These are phyloP conservation scores for Trichoderma lentiforme DNA, from an alignment of 2,329 filamentous ascomycete genomes.

Conservation along the genomic window DNA sequence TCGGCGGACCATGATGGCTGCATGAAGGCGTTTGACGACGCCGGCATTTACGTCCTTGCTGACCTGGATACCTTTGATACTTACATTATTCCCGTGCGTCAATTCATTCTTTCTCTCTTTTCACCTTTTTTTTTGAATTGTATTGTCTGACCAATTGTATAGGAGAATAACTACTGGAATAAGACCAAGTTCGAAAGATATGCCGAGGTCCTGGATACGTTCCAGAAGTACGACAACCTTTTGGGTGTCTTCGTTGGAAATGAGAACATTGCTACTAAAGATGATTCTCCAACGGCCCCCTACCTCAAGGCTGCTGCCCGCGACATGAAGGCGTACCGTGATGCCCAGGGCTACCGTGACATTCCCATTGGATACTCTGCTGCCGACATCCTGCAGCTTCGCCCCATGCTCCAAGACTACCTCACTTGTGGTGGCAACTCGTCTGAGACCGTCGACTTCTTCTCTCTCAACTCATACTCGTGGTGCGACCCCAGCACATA, in stretches of 20 bases:
- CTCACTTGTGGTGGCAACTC: slow-evolving; percentile 71
- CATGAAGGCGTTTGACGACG: slow-evolving; percentile 75
- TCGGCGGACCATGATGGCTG: slow-evolving; percentile 69
- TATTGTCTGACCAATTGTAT: not conserved
- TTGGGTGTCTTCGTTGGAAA: slow-evolving; percentile 87
- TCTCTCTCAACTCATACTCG: slow-evolving; percentile 80
- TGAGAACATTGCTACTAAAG: slow-evolving; percentile 68
- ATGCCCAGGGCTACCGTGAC: slow-evolving; percentile 70
- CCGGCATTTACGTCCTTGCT: slow-evolving; percentile 79
- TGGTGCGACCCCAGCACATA: slow-evolving; percentile 66
- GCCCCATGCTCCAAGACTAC: slow-evolving; percentile 64
- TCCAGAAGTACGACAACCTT: slow-evolving; percentile 73
- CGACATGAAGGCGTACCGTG: slow-evolving; percentile 79
- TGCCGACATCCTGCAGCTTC: slow-evolving; percentile 71
- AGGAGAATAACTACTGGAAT: slow-evolving; percentile 68
- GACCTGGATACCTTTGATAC: slow-evolving; percentile 76
- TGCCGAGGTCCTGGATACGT: slow-evolving; percentile 70
- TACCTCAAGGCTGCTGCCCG: slow-evolving; percentile 79
- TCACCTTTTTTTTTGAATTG: not conserved
- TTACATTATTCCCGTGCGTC: slow-evolving; percentile 60
- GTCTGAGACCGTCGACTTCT: slow-evolving; percentile 75
- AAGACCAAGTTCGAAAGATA: slow-evolving; percentile 66
- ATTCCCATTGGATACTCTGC: slow-evolving; percentile 87
- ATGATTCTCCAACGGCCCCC: slow-evolving; percentile 64
- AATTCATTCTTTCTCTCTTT: not conserved